phyloP scores from a whole-genome alignment of 108 stramenopile genomes.

The Cyclotella sp. region DNA sequence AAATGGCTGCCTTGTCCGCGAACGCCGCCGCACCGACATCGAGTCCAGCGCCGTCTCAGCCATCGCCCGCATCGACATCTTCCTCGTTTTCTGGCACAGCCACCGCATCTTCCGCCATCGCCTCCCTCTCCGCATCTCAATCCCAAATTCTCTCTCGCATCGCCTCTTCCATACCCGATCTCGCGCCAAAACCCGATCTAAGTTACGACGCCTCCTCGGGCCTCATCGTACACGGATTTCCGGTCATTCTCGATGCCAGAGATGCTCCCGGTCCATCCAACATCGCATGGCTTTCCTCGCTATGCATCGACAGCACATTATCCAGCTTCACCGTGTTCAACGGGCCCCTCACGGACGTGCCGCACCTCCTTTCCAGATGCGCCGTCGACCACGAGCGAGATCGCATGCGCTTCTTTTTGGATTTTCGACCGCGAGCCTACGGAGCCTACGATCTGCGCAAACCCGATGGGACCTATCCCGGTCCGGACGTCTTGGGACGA shows the following conservation, averaged over 20 bases:
- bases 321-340: conserved; percentile 77
- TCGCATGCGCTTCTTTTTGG: conserved; percentile 54
- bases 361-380: conserved; percentile 72
- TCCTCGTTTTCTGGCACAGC: not conserved
- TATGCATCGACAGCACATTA: conserved; percentile 53
- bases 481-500: conserved; percentile 76
- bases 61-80: not conserved
- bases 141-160: conserved; percentile 55
- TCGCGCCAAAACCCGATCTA: conserved; percentile 68
- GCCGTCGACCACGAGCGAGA: conserved; percentile 30
- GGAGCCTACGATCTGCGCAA: conserved; percentile 75
- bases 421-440: conserved; percentile 81
- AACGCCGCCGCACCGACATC: not conserved
- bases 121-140: conserved; percentile 59
- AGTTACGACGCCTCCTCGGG: conserved; percentile 48
- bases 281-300: conserved; percentile 72
- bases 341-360: conserved; percentile 81
- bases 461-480: conserved; percentile 74
- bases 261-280: conserved; percentile 85
- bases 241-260: conserved; percentile 57
- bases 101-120: conserved; percentile 47
- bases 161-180: conserved; percentile 64
- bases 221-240: conserved; percentile 33
- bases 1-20: conserved; percentile 17
- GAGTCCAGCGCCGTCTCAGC: not conserved